Evolutionary conservation across 192 early-diverging fungal genomes (phyloP).

Genomic region (Piromyces finnis): DNA sequence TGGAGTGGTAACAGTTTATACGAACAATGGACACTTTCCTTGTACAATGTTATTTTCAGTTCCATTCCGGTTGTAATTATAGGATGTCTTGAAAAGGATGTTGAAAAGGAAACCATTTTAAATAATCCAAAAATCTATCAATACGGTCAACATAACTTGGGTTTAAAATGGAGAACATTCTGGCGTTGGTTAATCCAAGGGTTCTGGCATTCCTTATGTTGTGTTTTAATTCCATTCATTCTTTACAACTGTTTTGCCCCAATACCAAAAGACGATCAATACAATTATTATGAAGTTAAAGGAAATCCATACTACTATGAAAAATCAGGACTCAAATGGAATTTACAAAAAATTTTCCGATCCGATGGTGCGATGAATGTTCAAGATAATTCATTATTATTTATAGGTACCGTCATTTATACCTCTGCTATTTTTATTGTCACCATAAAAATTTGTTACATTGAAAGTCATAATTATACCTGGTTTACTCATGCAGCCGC

Average conservation of each 20-base stretch:
- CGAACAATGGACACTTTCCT: constrained; percentile 28
- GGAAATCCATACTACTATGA: not conserved
- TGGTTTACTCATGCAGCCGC: constrained; percentile 38
- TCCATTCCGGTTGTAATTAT: not conserved
- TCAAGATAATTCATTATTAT: constrained; percentile 1
- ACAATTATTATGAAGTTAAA: not conserved
- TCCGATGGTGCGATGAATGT: not conserved
- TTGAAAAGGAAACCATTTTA: not conserved
- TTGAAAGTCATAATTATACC: constrained; percentile 47
- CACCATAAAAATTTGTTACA: constrained; percentile 48
- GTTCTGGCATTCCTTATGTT: not conserved
- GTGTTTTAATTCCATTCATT: not conserved
- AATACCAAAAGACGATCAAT: not conserved
- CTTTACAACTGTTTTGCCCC: not conserved
- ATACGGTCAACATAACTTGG: not conserved
- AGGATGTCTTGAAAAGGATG: not conserved
- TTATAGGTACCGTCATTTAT: constrained; percentile 33
- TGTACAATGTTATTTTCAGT: constrained; percentile 4
- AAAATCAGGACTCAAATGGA: not conserved
- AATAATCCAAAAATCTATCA: not conserved
- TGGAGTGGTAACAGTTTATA: constrained; percentile 60
- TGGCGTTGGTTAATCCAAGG: not conserved
- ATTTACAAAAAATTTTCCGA: not conserved
- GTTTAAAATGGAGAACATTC: not conserved
- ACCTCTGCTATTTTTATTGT: constrained; percentile 42